These are phyloP conservation scores for Gossypium ekmanianum DNA, from an alignment of 345 rosid genomes.

Conservation along the genomic window DNA sequence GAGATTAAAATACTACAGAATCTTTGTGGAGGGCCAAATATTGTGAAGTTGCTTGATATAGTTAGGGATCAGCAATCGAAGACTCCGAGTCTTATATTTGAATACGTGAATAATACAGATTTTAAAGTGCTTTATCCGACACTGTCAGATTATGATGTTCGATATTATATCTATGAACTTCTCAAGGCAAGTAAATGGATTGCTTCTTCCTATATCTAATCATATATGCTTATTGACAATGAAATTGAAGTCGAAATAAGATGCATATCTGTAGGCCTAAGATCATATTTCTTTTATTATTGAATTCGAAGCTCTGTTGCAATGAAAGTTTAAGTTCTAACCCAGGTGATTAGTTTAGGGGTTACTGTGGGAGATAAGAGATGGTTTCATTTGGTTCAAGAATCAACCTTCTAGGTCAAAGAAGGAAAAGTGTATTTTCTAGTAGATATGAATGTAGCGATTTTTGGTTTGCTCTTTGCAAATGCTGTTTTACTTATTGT, in stretches of 20 bases:
- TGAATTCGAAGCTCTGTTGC: neutral
- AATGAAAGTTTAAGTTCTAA: neutral
- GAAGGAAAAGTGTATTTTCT: neutral
- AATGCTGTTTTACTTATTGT: neutral
- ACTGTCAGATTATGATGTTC: conserved; percentile 75
- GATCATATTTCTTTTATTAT: neutral
- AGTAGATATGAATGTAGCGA: no score
- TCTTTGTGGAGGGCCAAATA: conserved; percentile 96
- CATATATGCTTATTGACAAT: neutral
- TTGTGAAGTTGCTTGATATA: conserved; percentile 86
- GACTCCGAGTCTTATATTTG: conserved; percentile 93
- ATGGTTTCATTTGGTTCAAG: neutral
- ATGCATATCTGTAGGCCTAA: neutral
- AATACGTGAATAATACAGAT: conserved; percentile 87
- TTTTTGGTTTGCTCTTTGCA: neutral
- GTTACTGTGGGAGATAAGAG: neutral
- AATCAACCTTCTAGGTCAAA: neutral
- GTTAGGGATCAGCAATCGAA: conserved; percentile 96
- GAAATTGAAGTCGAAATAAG: neutral
- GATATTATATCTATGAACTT: conserved; percentile 87
- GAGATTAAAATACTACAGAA: conserved; percentile 94
- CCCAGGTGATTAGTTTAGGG: neutral
- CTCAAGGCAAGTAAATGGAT: conserved; percentile 50
- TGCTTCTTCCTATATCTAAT: neutral
- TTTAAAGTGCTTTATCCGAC: conserved; percentile 94